A percentile compares a stretch with the other conserved stretches of the same genome.
Conservation (phyloP, 2,329 filamentous ascomycete genomes). For the Trichophyton mentagrophytes region DNA sequence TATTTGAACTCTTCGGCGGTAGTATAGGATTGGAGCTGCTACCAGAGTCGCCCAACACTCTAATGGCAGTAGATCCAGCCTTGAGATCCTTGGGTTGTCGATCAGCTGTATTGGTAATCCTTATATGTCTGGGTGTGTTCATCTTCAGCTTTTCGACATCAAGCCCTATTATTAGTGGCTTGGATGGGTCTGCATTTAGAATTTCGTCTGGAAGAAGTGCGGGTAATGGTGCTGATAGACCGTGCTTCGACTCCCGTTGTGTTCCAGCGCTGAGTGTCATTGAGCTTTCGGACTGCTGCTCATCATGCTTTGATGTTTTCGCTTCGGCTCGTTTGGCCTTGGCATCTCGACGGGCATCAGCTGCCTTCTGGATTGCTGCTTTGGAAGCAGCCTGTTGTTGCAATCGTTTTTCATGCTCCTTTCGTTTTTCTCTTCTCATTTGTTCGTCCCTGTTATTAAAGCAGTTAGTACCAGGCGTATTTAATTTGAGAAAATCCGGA, state of each 20-base stretch:
- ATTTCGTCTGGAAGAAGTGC: slow-evolving; percentile 41
- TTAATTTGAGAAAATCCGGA: background rate
- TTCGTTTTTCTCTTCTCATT: slow-evolving; percentile 28
- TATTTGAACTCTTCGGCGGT: slow-evolving; percentile 35
- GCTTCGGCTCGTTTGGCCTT: slow-evolving; percentile 1
- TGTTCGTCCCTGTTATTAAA: slow-evolving; percentile 24
- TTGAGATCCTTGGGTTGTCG: slow-evolving; percentile 40
- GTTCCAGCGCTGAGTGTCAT: slow-evolving; percentile 28
- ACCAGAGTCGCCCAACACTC: slow-evolving; percentile 31
- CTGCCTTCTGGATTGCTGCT: slow-evolving; percentile 16
- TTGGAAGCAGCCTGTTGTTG: slow-evolving; percentile 27
- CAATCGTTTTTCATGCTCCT: slow-evolving; percentile 28
- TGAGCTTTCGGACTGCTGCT: slow-evolving; percentile 30
- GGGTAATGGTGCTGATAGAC: slow-evolving; percentile 29
- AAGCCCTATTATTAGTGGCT: slow-evolving; percentile 35
- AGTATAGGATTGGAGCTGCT: slow-evolving; percentile 17
- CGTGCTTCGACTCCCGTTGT: slow-evolving; percentile 17
- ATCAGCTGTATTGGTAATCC: slow-evolving; percentile 36
- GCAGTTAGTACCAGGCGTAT: background rate
- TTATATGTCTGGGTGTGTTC: slow-evolving; percentile 12
- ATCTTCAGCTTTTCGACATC: slow-evolving; percentile 24
- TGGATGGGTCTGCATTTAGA: slow-evolving; percentile 35
- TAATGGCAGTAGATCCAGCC: slow-evolving; percentile 37
- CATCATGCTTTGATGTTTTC: slow-evolving; percentile 18
- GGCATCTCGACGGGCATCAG: slow-evolving; percentile 1